Percentiles rank a stretch among this genome's conserved stretches.
Conservation (phyloP, 1,139 yeast genomes). For the Yamadazyma diddensiae region DNA sequence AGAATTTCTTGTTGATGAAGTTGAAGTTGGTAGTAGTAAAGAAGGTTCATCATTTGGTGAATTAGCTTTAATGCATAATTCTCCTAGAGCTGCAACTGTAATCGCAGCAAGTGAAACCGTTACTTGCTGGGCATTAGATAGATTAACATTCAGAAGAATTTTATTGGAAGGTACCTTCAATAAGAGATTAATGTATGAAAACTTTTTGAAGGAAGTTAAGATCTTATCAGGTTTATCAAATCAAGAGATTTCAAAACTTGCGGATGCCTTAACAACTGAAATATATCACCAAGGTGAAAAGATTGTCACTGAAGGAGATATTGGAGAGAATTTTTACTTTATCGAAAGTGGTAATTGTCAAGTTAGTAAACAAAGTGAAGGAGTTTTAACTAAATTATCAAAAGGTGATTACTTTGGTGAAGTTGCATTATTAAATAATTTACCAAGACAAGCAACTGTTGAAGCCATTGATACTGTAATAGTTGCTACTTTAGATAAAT, state of each 20-base stretch:
- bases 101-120: slow-evolving; percentile 66
- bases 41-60: slow-evolving; percentile 95
- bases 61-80: slow-evolving; percentile 93
- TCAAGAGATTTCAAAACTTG: slow-evolving; percentile 86
- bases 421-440: slow-evolving; percentile 84
- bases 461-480: slow-evolving; percentile 72
- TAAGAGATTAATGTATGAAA: slow-evolving; percentile 88
- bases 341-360: slow-evolving; percentile 86
- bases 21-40: slow-evolving; percentile 69
- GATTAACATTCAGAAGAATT: slow-evolving; percentile 89
- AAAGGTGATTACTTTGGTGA: slow-evolving; percentile 97
- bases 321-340: slow-evolving; percentile 87
- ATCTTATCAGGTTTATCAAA: slow-evolving; percentile 68
- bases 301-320: slow-evolving; percentile 84
- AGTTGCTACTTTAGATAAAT: slow-evolving; percentile 87
- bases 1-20: slow-evolving; percentile 73
- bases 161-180: slow-evolving; percentile 86
- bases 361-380: slow-evolving; percentile 56
- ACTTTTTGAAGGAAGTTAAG: slow-evolving; percentile 82
- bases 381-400: slow-evolving; percentile 56
- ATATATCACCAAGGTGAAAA: slow-evolving; percentile 67
- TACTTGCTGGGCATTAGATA: slow-evolving; percentile 82
- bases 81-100: slow-evolving; percentile 97
- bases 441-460: slow-evolving; percentile 94
- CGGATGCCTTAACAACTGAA: slow-evolving; percentile 89